phyloP scores from a whole-genome alignment of 1,284 basidiomycete genomes.

The Moniliophthora roreri region DNA sequence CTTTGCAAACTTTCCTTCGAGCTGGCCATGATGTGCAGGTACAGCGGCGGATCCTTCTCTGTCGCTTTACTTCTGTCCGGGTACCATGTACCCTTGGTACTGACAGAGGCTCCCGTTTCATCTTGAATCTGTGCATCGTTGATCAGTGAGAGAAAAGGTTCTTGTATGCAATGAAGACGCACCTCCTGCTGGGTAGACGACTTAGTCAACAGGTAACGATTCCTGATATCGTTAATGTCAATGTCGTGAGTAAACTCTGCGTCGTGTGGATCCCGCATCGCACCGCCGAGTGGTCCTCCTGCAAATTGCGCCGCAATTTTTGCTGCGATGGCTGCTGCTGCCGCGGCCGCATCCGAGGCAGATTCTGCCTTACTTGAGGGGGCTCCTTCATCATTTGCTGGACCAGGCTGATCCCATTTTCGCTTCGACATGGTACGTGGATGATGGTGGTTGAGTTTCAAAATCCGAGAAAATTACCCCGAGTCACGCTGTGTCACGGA shows the following conservation, averaged over 20 bases:
- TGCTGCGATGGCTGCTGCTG: conserved; percentile 84
- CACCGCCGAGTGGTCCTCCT: conserved; percentile 38
- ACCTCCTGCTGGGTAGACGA: conserved; percentile 91
- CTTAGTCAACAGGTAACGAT: conserved; percentile 94
- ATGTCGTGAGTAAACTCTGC: conserved; percentile 89
- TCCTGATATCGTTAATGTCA: conserved; percentile 96
- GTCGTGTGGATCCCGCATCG: conserved; percentile 70
- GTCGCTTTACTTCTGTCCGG: conserved; percentile 88
- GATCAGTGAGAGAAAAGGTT: conserved; percentile 6
- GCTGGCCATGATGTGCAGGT: conserved; percentile 89
- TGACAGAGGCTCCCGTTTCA: conserved; percentile 87
- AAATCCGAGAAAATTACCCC: not conserved
- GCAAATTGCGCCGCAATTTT: conserved; percentile 89
- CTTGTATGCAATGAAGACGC: conserved; percentile 27
- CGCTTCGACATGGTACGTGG: conserved; percentile 59
- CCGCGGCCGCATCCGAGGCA: conserved; percentile 64
- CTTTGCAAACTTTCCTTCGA: conserved; percentile 78
- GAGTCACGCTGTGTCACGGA: not conserved
- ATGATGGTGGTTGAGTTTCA: not conserved
- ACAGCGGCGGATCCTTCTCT: conserved; percentile 91
- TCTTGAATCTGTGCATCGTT: conserved; percentile 68
- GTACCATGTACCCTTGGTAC: conserved; percentile 93
- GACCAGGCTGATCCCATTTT: conserved; percentile 69
- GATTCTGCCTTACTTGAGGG: conserved; percentile 44
- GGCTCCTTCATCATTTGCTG: conserved; percentile 34